Evolutionary conservation across 768 basidiomycete species (phyloP), one percentile per base, ranked within the genome.

Genomic region (Hemileccinum rubropunctum): DNA sequence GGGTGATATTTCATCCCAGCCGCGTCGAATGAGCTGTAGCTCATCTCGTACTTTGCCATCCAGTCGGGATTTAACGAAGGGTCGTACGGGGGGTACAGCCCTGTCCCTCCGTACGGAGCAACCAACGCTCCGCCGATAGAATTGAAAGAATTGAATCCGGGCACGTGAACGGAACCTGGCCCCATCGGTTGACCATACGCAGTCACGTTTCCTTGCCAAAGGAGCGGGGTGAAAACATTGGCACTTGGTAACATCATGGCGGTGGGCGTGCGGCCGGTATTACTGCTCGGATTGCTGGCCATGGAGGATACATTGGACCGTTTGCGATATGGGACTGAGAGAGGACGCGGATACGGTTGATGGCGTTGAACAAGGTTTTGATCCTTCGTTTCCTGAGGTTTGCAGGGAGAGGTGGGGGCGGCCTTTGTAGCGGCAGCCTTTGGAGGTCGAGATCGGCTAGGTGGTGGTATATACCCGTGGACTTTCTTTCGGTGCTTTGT

Each of bases 401-500:
- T 35, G 27, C 8, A 18, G 8, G 32, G 6, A 12, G 37, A 15
- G 2, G 30, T 2, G 32, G 9, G 20, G 13, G 32, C 2, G 18
- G 8, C 14, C 36, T 38, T 43, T 18, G 38, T 32, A 10, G 13
- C 14, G 9, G 32, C 2, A 20, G 6, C 15, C 37, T 35, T 44
- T 21, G 39, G 3, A 17, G 18, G 9, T 2, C 45, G 30, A 45
- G 18, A 6, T 9, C 58, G 54, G 15, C 11, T 44, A 6, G 38
- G 21, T 46, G 18, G 53, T 14, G 56, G 65, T 12, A 58, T 30
- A 35, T 66, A 56, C 2, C 51, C 54, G 14, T 65, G 64, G 20
- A 27, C 14, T 14, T 28, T 47, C 41, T 61, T 66, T 2, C 65
- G 62, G 33, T 65, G 64, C 28, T 58, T 63, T 7, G 60, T 58